These are phyloP conservation scores for Ploettnerulaceae sp. DNA, from an alignment of 2,329 filamentous ascomycete species.

Conservation along the genomic window DNA sequence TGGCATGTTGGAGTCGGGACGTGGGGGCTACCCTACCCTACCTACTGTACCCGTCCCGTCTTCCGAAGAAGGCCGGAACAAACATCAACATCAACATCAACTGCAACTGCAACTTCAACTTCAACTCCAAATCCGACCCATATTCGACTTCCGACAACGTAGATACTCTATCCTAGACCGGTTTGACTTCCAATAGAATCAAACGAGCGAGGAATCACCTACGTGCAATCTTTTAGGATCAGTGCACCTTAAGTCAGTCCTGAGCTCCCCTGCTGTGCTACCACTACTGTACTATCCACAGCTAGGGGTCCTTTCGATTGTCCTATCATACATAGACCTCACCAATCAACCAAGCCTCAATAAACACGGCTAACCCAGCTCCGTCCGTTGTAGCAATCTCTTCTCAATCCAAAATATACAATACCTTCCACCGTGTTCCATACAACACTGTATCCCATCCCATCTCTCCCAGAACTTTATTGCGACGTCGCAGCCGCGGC, in stretches of 20 bases:
- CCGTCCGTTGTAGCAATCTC: conserved; percentile 9
- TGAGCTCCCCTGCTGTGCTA: conserved; percentile 1
- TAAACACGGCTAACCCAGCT: conserved; percentile 3
- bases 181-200: too few species aligned
- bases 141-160: too few species aligned
- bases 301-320: conserved; percentile 5
- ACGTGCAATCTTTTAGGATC: too few species aligned
- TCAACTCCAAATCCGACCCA: too few species aligned
- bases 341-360: conserved; percentile 6
- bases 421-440: not conserved
- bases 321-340: conserved; percentile 13
- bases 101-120: too few species aligned
- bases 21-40: too few species aligned
- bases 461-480: not conserved
- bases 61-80: too few species aligned
- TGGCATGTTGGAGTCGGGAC: too few species aligned
- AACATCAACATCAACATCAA: too few species aligned
- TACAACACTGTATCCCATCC: not conserved
- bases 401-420: not conserved
- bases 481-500: not conserved
- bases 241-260: not conserved
- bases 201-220: too few species aligned
- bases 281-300: not conserved
- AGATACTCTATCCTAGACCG: too few species aligned
- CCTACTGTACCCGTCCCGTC: too few species aligned